These are phyloP conservation scores for Cucumis hystrix DNA, from an alignment of 306 rosid species.

Conservation along the genomic window DNA sequence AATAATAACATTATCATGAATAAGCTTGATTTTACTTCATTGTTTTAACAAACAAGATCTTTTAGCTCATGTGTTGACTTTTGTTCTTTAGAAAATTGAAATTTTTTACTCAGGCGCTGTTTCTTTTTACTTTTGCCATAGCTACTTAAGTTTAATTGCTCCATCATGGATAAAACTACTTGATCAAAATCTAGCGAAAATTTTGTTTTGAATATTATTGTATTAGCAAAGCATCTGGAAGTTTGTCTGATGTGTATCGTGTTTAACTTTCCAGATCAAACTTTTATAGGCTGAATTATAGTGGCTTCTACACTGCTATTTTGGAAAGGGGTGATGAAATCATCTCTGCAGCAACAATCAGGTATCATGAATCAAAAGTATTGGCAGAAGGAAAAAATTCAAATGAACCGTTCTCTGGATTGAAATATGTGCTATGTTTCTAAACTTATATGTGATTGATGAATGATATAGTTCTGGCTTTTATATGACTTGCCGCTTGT, in stretches of 20 bases:
- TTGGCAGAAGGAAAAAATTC: slow-evolving; percentile 3
- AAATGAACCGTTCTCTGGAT: not conserved
- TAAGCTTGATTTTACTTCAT: not conserved
- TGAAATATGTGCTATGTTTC: not conserved
- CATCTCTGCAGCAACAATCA: slow-evolving; percentile 79
- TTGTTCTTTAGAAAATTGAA: not conserved
- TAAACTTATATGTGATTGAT: not conserved
- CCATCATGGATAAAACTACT: not conserved
- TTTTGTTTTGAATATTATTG: not conserved
- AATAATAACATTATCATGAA: not conserved
- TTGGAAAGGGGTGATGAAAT: slow-evolving; percentile 97
- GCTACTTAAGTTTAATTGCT: not conserved
- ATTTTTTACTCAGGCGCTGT: not conserved
- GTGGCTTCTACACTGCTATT: slow-evolving; percentile 86
- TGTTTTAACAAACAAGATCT: not conserved
- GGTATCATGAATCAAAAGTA: slow-evolving; percentile 27
- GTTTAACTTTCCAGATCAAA: slow-evolving; percentile 52
- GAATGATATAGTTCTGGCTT: not conserved
- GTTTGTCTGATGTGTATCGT: not conserved
- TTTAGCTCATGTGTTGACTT: not conserved
- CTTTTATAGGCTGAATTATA: slow-evolving; percentile 69
- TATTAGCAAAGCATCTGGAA: not conserved
- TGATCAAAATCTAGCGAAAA: not conserved
- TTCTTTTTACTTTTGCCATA: not conserved
- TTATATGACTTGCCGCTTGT: not conserved